phyloP scores from a whole-genome alignment of 768 basidiomycete species.

The Amanita rimosa region DNA sequence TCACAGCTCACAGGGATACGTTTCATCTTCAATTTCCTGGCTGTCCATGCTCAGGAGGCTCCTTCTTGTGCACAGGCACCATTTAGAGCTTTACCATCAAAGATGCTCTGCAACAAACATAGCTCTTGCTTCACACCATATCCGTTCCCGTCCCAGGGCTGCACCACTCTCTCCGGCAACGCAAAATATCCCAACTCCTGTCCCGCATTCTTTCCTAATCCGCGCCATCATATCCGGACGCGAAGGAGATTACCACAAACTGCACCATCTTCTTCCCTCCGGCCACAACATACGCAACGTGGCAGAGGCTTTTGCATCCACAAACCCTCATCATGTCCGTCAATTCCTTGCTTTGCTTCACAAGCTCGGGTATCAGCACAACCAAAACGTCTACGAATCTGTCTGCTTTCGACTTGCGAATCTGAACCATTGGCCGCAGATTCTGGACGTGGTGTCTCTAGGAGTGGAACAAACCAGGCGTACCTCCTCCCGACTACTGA shows the following conservation, averaged over 20 bases:
- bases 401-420: slow-evolving; percentile 38
- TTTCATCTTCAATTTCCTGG: slow-evolving; percentile 22
- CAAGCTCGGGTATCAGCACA: slow-evolving; percentile 35
- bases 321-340: slow-evolving; percentile 27
- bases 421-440: slow-evolving; percentile 34
- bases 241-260: background rate
- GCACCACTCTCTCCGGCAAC: background rate
- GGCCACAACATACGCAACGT: slow-evolving; percentile 20
- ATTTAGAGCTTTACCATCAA: slow-evolving; percentile 27
- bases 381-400: slow-evolving; percentile 47
- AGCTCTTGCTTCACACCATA: background rate
- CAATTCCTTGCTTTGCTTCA: slow-evolving; percentile 37
- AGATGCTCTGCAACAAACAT: slow-evolving; percentile 2
- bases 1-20: slow-evolving; percentile 1
- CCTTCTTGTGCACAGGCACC: slow-evolving; percentile 20
- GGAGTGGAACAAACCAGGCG: slow-evolving; percentile 37
- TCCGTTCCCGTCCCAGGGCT: background rate
- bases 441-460: slow-evolving; percentile 36
- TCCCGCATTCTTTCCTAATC: background rate
- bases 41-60: slow-evolving; percentile 70
- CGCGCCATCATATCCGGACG: background rate
- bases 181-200: background rate
- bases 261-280: slow-evolving; percentile 13
- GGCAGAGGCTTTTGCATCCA: slow-evolving; percentile 21
- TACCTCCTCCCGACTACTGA: slow-evolving; percentile 45